Evolutionary conservation across 225 moss, liverwort and hornwort species (phyloP).

Genomic region (Pleurozium schreberi): DNA sequence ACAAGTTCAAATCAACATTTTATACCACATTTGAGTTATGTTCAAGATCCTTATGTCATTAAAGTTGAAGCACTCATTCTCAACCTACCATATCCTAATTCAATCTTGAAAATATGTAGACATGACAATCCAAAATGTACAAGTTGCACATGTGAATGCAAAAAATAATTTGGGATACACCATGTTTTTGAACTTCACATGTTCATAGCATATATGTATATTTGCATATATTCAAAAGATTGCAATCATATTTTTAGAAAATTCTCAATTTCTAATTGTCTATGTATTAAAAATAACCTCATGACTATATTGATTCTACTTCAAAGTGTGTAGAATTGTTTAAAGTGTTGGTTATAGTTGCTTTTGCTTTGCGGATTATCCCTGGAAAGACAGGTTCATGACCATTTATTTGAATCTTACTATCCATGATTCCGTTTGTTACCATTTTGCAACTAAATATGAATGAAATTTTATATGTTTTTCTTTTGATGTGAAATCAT

Average conservation of each 20-base stretch:
- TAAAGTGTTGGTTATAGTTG: too few relatives aligned
- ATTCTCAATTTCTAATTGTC: not conserved
- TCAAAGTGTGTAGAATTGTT: not conserved
- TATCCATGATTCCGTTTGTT: not conserved
- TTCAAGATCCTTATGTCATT: not conserved
- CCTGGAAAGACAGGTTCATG: accelerated
- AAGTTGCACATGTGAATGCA: not conserved
- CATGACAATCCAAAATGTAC: not conserved
- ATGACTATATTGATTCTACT: not conserved
- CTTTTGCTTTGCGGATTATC: accelerated
- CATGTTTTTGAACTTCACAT: not conserved
- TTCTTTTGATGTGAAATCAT: not conserved
- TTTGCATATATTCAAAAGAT: not conserved
- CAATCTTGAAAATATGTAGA: not conserved
- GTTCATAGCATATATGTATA: not conserved
- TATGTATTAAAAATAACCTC: not conserved
- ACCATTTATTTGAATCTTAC: not conserved
- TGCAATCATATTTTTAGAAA: not conserved
- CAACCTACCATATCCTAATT: accelerated
- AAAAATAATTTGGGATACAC: not conserved
- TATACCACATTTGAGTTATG: not conserved
- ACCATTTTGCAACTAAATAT: not conserved
- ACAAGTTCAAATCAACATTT: not conserved
- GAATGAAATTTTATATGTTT: not conserved
- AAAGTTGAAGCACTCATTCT: not conserved